Evolutionary conservation across 352 stramenopile species (phyloP), one percentile per base, ranked within the genome.

Genomic region (Phytophthora agathidicida): DNA sequence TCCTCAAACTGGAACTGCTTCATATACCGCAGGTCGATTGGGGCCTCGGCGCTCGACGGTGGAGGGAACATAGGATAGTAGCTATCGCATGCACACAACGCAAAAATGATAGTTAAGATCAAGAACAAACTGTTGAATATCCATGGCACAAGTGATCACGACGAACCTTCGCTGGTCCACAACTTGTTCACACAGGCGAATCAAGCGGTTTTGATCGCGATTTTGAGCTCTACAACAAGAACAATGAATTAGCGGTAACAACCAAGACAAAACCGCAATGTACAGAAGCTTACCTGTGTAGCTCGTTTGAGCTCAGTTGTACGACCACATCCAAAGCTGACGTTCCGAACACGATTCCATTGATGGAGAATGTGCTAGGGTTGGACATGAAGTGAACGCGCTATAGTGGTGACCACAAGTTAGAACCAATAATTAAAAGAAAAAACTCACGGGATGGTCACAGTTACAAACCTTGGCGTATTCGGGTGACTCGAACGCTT

Each of bases 311-410:
- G 55, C 86, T 93, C 43, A 95, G 58, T 27, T 93, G 81, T 37
- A 96, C 64, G 17, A 99, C 65, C 32, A 97, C 77, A 72, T 99
- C 97, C 13, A 95, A 90, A 0, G 93, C 87, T 7, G 94, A 98
- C 24, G 97, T 83, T 36, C 93, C 95, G 50, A 99, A 89, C 11
- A 97, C 74, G 11, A 98, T 62, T 43, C 93, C 96, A 64, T 99
- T 98, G 54, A 99, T 91, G 44, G 84, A 80, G 42, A 99, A 94
- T 17, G 93, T 98, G 55, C 86, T 97, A 7, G 97, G 97, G 65
- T 99, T 99, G 1, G 96, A 87, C 62, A 98, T 89, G 60, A 96
- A 94, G 64, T 98, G 91, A 6, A 99, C 84, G 17, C 96, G 85
- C 73, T 92, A 53, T n/a, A 67, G 19, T 39, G 1, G 50, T 2